phyloP scores from a whole-genome alignment of 78 protist species.

The Capsaspora owczarzaki region DNA sequence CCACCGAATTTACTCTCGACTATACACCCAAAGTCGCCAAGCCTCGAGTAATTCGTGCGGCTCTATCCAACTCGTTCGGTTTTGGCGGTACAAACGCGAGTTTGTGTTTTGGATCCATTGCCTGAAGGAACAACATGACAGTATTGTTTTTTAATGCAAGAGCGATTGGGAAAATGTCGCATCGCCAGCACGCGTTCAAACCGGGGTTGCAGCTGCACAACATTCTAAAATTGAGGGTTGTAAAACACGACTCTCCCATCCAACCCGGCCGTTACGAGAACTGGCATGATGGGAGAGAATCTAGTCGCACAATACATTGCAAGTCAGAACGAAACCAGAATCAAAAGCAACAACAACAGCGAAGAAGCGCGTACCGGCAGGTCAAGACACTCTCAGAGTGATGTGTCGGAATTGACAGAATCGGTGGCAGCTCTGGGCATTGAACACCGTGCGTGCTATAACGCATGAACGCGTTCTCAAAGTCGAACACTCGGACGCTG shows the following conservation, averaged over 20 bases:
- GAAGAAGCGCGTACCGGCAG: too few relatives aligned
- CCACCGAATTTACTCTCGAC: constrained; percentile 15
- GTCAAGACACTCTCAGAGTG: too few relatives aligned
- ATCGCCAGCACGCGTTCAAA: background rate
- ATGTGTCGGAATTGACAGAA: too few relatives aligned
- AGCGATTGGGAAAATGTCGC: too few relatives aligned
- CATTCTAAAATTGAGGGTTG: background rate
- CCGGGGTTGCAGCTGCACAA: background rate
- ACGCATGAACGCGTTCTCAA: too few relatives aligned
- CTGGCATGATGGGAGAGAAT: background rate
- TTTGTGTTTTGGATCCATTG: constrained; percentile 18
- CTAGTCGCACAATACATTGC: background rate
- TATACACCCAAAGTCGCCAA: constrained; percentile 6
- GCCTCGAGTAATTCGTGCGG: constrained; percentile 23
- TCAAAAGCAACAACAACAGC: too few relatives aligned
- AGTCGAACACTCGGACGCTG: too few relatives aligned
- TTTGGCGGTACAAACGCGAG: constrained; percentile 88
- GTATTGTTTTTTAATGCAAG: background rate
- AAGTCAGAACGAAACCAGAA: too few relatives aligned
- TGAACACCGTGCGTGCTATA: too few relatives aligned
- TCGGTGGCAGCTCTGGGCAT: too few relatives aligned
- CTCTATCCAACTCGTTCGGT: constrained; percentile 81
- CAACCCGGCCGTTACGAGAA: background rate
- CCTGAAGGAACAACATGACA: background rate
- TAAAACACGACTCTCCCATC: background rate